Evolutionary conservation across 768 basidiomycete genomes (phyloP), one percentile per base, ranked within the genome.

Genomic region (Phaffia tasmanica): DNA sequence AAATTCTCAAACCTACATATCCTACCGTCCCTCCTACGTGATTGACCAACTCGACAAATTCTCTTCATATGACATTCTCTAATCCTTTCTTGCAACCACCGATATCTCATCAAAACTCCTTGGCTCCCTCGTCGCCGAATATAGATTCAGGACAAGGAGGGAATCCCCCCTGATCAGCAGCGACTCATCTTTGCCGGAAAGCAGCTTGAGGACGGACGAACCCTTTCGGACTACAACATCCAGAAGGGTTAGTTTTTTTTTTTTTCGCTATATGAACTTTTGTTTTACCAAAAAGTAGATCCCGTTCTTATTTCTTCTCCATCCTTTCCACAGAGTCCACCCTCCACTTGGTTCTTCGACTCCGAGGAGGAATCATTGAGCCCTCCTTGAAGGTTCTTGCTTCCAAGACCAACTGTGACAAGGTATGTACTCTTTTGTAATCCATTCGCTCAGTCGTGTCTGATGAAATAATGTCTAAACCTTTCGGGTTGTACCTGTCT

Each of bases 381-480:
- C 95, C 95, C 70, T 98, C 95, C 71, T 81, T 99, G 75, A 97
- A 97, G 80, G 90, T 91, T 51, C 85, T 98, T 69, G 95, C 95
- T 67, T 83, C 86, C 77, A 94, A 94, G 79, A 95, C 92, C 85
- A 97, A 97, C 78, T 73, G 71, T 64, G 72, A 72, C 59, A 72
- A 71, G 65, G 69, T 69, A 66, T 69, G 29, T 42, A 8, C 32
- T 30, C 5, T 27, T 55, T 53, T 32, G n/a, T 55, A 19, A 14
- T 23, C 19, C 59, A 61, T 4, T 18, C n/a, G n/a, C n/a, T n/a
- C n/a, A 23, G 21, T 18, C 2, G 57, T 47, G 29, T n/a, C 21
- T 3, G 32, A 15, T 2, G 7, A 3, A 29, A 32, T n/a, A 30
- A 18, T 19, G 25, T 18, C 49, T 30, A 27, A 27, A 27, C n/a